phyloP scores from a whole-genome alignment of 768 basidiomycete species.

The Lactarius quietus region DNA sequence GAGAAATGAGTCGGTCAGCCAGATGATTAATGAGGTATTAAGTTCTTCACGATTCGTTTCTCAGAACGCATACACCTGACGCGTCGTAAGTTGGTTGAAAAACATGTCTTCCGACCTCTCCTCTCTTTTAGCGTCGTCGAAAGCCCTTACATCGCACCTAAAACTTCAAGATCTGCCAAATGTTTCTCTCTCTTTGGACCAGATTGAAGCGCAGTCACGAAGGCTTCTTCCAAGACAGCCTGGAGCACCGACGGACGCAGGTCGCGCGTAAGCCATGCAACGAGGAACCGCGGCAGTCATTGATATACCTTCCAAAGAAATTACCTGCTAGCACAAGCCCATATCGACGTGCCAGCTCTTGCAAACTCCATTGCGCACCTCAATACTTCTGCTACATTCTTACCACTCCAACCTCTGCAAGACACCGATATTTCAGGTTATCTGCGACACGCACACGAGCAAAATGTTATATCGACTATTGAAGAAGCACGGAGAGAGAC shows the following conservation, averaged over 20 bases:
- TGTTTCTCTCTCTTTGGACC: constrained; percentile 86
- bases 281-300: not conserved
- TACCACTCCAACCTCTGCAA: constrained; percentile 86
- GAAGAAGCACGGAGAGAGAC: constrained; percentile 86
- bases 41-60: constrained; percentile 1
- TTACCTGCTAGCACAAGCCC: constrained; percentile 90
- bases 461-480: constrained; percentile 90
- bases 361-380: constrained; percentile 79
- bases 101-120: constrained; percentile 53
- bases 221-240: constrained; percentile 74
- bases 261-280: constrained; percentile 58
- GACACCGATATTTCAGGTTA: constrained; percentile 95
- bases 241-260: constrained; percentile 59
- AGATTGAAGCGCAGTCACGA: constrained; percentile 91
- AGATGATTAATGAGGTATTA: not conserved
- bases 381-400: constrained; percentile 78
- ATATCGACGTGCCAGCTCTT: constrained; percentile 89
- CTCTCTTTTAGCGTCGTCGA: constrained; percentile 66
- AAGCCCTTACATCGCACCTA: constrained; percentile 72
- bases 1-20: too few relatives aligned
- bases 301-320: constrained; percentile 47
- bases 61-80: not conserved
- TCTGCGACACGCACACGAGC: constrained; percentile 91
- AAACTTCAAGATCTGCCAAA: constrained; percentile 79
- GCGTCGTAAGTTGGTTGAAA: not conserved